phyloP scores from a whole-genome alignment of 1,139 yeast species.

The Scheffersomyces quercinus region DNA sequence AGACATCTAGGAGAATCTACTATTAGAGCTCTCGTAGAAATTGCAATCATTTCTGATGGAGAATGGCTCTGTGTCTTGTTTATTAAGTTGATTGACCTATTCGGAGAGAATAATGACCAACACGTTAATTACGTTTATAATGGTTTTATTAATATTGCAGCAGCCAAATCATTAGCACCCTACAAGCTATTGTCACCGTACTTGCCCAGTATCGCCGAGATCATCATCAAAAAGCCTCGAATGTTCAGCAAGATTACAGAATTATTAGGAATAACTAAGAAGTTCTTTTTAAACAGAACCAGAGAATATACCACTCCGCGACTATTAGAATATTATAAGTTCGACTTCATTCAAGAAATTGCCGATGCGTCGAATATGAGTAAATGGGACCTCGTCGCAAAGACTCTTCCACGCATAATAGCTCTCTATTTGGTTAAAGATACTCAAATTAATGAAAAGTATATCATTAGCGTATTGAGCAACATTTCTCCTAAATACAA shows the following conservation, averaged over 20 bases:
- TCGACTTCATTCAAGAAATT: slow-evolving; percentile 60
- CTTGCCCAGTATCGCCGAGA: slow-evolving; percentile 71
- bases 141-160: slow-evolving; percentile 51
- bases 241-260: slow-evolving; percentile 62
- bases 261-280: slow-evolving; percentile 60
- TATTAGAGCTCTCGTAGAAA: slow-evolving; percentile 58
- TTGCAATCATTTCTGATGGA: slow-evolving; percentile 60
- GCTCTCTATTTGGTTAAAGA: slow-evolving; percentile 43
- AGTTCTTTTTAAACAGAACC: slow-evolving; percentile 67
- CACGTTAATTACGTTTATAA: slow-evolving; percentile 65
- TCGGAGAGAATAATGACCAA: slow-evolving; percentile 63
- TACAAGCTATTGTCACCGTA: slow-evolving; percentile 78
- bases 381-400: slow-evolving; percentile 36
- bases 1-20: slow-evolving; percentile 62
- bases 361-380: slow-evolving; percentile 38
- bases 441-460: slow-evolving; percentile 44
- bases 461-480: slow-evolving; percentile 54
- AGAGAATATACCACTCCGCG: slow-evolving; percentile 77
- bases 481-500: slow-evolving; percentile 52
- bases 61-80: slow-evolving; percentile 63
- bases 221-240: slow-evolving; percentile 61
- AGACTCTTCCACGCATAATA: slow-evolving; percentile 38
- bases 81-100: slow-evolving; percentile 56
- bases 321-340: slow-evolving; percentile 63
- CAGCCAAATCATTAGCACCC: slow-evolving; percentile 50